Evolutionary conservation across 2,329 filamentous ascomycete genomes (phyloP), one percentile per base, ranked within the genome.

Genomic region (Dactylella cylindrospora): DNA sequence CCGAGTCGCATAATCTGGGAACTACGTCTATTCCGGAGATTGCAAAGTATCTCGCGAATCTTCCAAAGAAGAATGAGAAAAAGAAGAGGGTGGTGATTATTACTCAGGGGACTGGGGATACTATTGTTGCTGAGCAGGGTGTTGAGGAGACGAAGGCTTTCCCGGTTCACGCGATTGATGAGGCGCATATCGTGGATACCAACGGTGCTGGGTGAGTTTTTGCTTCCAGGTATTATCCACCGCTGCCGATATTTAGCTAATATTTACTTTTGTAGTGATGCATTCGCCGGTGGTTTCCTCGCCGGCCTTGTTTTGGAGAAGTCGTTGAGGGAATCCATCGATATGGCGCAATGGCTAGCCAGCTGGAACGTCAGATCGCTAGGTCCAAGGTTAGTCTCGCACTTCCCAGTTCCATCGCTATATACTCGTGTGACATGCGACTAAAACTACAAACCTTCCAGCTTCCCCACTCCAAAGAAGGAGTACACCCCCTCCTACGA

Each of bases 321-420:
- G 78, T 73, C 82, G 50, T 79, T 98, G 44, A 84, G 86, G 70
- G 82, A 84, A 67, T 81, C 81, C 71, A 80, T 98, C 69, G 87
- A 96, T 74, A 88, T 93, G 81, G 93, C 93, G 67, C 90, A 96
- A 76, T 98, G 93, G 93, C 82, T 98, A 67, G 93, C 93, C 43
- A 85, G 86, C 71, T 79, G 95, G 71, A 93, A 90, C 79, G 91
- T 98, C 74, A 85, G 91, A 78, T 90, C 97, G 77, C 79, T 96
- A 70, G 93, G 93, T 70, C 90, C 91, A 76, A 93, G 90, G 86
- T 97, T 85, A 80, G 87, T 86, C 66, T 46, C 44, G 45, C 13
- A 33, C 31, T 22, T 38, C 19, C 20, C 23, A 19, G 5, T 6
- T 19, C 26, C 17, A 13, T 43, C n/a, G 13, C 22, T 17, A 19